Conservation (phyloP, 2,329 filamentous ascomycete genomes). For the Pleoardoris graminearum region DNA sequence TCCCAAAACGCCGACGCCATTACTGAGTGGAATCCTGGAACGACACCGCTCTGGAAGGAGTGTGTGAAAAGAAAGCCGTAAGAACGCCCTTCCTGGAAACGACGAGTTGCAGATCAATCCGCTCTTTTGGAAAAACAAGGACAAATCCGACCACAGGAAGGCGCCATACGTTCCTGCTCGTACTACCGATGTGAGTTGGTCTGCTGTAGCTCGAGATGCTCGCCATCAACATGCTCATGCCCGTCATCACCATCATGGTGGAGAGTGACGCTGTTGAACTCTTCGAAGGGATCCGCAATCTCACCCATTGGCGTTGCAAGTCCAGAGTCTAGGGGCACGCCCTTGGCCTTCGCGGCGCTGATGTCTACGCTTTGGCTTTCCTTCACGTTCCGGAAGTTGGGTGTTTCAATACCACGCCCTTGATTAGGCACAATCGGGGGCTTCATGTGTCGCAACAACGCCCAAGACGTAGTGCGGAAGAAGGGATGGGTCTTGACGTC, state of each 20-base stretch:
- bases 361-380: slow-evolving; percentile 95
- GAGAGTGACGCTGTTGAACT: slow-evolving; percentile 97
- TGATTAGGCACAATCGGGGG: slow-evolving; percentile 94
- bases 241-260: slow-evolving; percentile 90
- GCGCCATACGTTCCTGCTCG: background rate
- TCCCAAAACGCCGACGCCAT: slow-evolving; percentile 16
- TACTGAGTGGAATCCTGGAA: slow-evolving; percentile 11
- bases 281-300: slow-evolving; percentile 87
- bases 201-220: slow-evolving; percentile 28
- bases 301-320: slow-evolving; percentile 84
- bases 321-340: slow-evolving; percentile 84
- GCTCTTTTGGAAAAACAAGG: slow-evolving; percentile 16
- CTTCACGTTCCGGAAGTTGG: slow-evolving; percentile 98
- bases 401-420: slow-evolving; percentile 85
- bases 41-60: slow-evolving; percentile 32
- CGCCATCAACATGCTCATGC: slow-evolving; percentile 42
- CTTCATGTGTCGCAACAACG: slow-evolving; percentile 94
- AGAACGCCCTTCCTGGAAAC: slow-evolving; percentile 23
- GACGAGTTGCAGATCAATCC: slow-evolving; percentile 15
- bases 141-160: slow-evolving; percentile 6
- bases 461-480: slow-evolving; percentile 96
- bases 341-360: slow-evolving; percentile 60
- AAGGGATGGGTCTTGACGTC: slow-evolving; percentile 97
- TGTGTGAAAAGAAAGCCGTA: slow-evolving; percentile 31
- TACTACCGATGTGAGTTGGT: slow-evolving; percentile 29